Evolutionary conservation across 2,329 filamentous ascomycete species (phyloP), one percentile per base, ranked within the genome.

Genomic region (Samsoniella hepiali): DNA sequence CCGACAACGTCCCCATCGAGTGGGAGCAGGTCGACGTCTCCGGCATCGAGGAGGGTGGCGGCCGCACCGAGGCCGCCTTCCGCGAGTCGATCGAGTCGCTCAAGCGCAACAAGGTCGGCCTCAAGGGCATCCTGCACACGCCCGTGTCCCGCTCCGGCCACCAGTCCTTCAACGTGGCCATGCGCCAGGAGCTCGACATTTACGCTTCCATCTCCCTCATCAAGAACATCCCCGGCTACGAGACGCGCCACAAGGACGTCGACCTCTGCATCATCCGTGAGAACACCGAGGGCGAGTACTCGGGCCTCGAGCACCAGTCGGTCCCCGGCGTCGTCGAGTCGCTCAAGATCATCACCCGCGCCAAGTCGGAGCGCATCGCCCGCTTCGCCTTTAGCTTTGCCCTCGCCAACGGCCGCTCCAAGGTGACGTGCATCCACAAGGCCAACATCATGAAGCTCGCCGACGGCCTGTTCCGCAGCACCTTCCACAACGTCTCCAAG

Each of bases 371-470:
- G 88, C 92, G 95, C 76, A 99, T 99, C 74, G 92, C 94, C 82
- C 97, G 97, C 82, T 99, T 99, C 76, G 95, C 95, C 69, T 98
- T 98, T 79, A 90, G 91, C 76, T 99, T 99, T 75, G 95, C 95
- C 65, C 89, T 98, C 64, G 95, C 95, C 80, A 99, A 99, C 86
- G 94, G 96, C 87, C 88, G 95, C 77, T 94, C 96, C 86, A 98
- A 98, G 90, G 92, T 99, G 64, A 98, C 95, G 70, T 97, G 94
- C 84, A 98, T 99, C 77, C 95, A 99, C 90, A 99, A 99, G 87
- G 95, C 95, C 81, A 99, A 99, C 86, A 99, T 99, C 84, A 99
- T 99, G 95, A 99, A 99, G 87, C 86, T 99, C 65, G 94, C 93
- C 77, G 95, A 99, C 72, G 95, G 95, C 80, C 91, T 99, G 64